phyloP scores from a whole-genome alignment of 129 eudicot genomes.

The Calendula officinalis region DNA sequence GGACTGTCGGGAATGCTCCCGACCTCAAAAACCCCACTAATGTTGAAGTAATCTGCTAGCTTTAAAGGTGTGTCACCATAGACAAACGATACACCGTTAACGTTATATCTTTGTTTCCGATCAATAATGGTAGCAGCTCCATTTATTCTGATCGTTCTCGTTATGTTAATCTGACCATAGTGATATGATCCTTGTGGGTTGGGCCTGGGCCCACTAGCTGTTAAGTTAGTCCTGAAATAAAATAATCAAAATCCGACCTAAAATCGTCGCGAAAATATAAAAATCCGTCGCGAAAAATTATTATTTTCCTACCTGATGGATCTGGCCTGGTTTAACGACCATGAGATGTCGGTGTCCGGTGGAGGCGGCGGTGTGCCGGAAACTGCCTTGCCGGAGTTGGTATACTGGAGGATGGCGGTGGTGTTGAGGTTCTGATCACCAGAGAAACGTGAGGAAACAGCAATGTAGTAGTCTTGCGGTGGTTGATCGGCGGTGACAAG shows the following conservation, averaged over 20 bases:
- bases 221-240: slow-evolving; percentile 69
- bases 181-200: slow-evolving; percentile 98
- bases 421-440: slow-evolving; percentile 43
- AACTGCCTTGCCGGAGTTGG: slow-evolving; percentile 43
- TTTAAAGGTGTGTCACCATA: slow-evolving; percentile 78
- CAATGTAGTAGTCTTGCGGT: slow-evolving; percentile 63
- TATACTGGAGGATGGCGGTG: slow-evolving; percentile 60
- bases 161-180: slow-evolving; percentile 62
- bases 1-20: slow-evolving; percentile 74
- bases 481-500: slow-evolving; percentile 74
- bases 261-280: not conserved
- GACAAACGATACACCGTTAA: slow-evolving; percentile 73
- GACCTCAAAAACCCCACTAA: slow-evolving; percentile 56
- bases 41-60: slow-evolving; percentile 73
- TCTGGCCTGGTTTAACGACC: slow-evolving; percentile 84
- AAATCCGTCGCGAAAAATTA: not conserved
- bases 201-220: slow-evolving; percentile 95
- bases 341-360: slow-evolving; percentile 39
- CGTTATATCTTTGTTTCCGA: slow-evolving; percentile 66
- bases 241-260: not conserved
- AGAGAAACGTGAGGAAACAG: slow-evolving; percentile 62
- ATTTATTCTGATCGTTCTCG: slow-evolving; percentile 47
- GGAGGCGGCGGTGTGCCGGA: slow-evolving; percentile 65
- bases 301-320: slow-evolving; percentile 51
- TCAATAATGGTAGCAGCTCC: slow-evolving; percentile 45